Percentiles rank a stretch among this genome's conserved stretches.
These are phyloP conservation scores for Amaranthus tricolor DNA, from an alignment of 179 eudicot genomes.

Conservation along the genomic window DNA sequence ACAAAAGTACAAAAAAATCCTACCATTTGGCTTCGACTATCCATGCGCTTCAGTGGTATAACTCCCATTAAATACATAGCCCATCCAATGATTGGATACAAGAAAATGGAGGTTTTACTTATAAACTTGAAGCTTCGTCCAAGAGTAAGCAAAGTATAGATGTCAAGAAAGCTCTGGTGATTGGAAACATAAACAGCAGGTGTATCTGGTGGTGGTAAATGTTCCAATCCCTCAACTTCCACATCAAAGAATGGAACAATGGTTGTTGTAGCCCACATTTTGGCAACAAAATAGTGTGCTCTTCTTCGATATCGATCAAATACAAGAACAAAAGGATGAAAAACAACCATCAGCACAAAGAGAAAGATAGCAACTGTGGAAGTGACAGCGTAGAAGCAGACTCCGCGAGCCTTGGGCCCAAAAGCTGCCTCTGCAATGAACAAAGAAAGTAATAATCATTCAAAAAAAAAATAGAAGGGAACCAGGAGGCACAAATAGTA, in stretches of 20 bases:
- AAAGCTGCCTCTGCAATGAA: conserved; percentile 46
- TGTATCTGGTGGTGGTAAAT: conserved; percentile 62
- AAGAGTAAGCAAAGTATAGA: conserved; percentile 83
- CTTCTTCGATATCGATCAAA: conserved; percentile 71
- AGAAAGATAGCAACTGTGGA: conserved; percentile 55
- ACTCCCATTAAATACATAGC: conserved; percentile 88
- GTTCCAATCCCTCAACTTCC: conserved; percentile 69
- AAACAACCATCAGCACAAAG: conserved; percentile 69
- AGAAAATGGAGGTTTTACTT: conserved; percentile 83
- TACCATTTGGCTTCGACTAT: conserved; percentile 90
- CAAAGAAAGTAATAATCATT: conserved; percentile 1
- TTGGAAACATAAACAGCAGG: conserved; percentile 93
- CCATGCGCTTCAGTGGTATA: conserved; percentile 92
- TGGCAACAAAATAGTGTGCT: conserved; percentile 71
- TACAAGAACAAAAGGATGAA: conserved; percentile 81
- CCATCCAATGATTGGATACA: conserved; percentile 85
- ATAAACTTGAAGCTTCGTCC: conserved; percentile 85
- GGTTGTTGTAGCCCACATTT: conserved; percentile 67
- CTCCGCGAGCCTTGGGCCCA: conserved; percentile 63
- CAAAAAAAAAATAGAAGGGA: neutral
- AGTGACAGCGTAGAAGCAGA: conserved; percentile 64
- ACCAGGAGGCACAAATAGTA: neutral
- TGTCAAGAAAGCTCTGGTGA: conserved; percentile 95
- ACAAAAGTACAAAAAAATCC: conserved; percentile 1
- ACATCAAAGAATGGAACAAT: conserved; percentile 64